A percentile compares a stretch with the other conserved stretches of the same genome.
Conservation (phyloP, 179 eudicot genomes). For the Camellia oleifera region DNA sequence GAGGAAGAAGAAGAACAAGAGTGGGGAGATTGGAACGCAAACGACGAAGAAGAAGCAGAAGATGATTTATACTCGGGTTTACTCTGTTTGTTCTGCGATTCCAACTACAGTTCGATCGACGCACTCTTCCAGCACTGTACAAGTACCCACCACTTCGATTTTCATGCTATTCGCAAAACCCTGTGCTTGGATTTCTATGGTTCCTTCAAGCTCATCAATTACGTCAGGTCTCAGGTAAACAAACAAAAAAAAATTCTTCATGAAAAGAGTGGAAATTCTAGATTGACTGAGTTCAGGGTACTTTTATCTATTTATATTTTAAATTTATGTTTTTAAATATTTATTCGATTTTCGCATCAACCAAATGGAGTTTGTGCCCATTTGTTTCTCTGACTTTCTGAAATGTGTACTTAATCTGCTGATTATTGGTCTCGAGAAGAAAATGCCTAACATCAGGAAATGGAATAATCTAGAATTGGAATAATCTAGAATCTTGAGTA, state of each 20-base stretch:
- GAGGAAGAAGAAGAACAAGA: constrained; percentile 29
- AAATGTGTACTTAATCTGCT: too few species aligned
- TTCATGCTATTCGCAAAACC: constrained; percentile 36
- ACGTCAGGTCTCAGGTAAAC: constrained; percentile 64
- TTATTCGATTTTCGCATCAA: neutral
- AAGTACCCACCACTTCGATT: constrained; percentile 55
- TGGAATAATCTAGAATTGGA: too few species aligned
- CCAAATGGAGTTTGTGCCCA: neutral
- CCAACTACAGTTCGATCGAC: constrained; percentile 27
- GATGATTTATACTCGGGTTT: constrained; percentile 17
- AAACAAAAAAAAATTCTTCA: neutral
- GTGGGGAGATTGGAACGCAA: constrained; percentile 84
- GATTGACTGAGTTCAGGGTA: neutral
- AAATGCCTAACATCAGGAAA: too few species aligned
- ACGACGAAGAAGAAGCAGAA: constrained; percentile 41
- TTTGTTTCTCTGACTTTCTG: neutral
- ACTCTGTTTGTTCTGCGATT: constrained; percentile 75
- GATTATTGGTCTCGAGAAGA: too few species aligned
- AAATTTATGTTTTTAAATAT: too few species aligned
- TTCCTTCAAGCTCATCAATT: constrained; percentile 81
- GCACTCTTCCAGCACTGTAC: constrained; percentile 59
- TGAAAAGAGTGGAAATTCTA: too few species aligned
- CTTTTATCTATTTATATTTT: too few species aligned
- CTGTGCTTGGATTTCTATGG: constrained; percentile 69
- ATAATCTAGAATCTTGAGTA: too few species aligned